Conservation (phyloP, 208 protist genomes). For the Lotmaria passim region DNA sequence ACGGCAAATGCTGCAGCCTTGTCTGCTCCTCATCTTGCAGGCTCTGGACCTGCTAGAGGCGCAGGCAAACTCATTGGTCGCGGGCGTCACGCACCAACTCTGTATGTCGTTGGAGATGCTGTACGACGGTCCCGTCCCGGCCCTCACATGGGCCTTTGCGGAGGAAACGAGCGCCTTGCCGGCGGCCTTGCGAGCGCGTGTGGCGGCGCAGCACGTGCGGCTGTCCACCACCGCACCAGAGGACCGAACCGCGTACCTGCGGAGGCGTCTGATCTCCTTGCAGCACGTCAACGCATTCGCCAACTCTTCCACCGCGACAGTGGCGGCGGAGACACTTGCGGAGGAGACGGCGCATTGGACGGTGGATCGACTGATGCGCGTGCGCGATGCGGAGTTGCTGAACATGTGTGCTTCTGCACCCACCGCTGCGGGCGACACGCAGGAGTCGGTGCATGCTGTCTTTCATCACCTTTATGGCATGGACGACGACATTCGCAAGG, state of each 20-base stretch:
- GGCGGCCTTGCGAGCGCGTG: conserved; percentile 9
- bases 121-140: conserved; percentile 2
- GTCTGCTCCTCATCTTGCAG: conserved; percentile 49
- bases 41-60: conserved; percentile 52
- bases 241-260: conserved; percentile 38
- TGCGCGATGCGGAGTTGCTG: conserved; percentile 8
- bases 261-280: conserved; percentile 2
- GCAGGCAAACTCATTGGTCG: conserved; percentile 37
- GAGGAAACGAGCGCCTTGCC: conserved; percentile 16
- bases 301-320: neutral
- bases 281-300: conserved; percentile 7
- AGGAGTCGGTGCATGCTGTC: neutral
- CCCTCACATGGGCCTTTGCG: conserved; percentile 31
- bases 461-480: conserved; percentile 76
- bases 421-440: neutral
- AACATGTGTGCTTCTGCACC: conserved; percentile 11
- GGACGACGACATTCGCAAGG: conserved; percentile 39
- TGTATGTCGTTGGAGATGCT: conserved; percentile 51
- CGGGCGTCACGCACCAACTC: conserved; percentile 52
- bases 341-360: conserved; percentile 33
- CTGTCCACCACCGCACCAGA: conserved; percentile 32
- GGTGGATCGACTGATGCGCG: conserved; percentile 18
- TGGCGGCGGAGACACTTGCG: conserved; percentile 13
- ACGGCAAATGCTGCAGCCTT: conserved; percentile 6
- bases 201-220: conserved; percentile 36